Conservation (phyloP, 2,329 filamentous ascomycete genomes). For the Xylariaceae sp. region DNA sequence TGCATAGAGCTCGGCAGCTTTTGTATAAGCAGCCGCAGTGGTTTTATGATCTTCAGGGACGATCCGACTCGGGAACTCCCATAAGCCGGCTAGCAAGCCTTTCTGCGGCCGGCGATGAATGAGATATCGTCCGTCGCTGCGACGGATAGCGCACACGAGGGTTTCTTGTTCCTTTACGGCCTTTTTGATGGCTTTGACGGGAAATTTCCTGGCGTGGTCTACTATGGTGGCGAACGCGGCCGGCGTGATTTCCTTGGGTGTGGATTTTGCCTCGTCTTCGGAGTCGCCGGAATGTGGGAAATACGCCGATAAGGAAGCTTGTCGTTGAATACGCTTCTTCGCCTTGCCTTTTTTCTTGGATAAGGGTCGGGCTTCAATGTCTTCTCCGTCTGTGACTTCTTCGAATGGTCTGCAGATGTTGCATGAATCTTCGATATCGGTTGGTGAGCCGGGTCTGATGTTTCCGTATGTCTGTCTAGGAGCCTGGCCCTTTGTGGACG, state of each 20-base stretch:
- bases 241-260: slow-evolving; percentile 15
- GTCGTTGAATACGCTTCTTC: slow-evolving; percentile 15
- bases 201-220: slow-evolving; percentile 46
- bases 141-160: slow-evolving; percentile 47
- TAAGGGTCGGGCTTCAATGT: slow-evolving; percentile 13
- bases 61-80: slow-evolving; percentile 49
- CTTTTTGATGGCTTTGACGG: slow-evolving; percentile 47
- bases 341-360: slow-evolving; percentile 12
- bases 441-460: neutral
- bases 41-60: slow-evolving; percentile 29
- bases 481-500: slow-evolving; percentile 19
- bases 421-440: slow-evolving; percentile 49
- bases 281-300: slow-evolving; percentile 19
- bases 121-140: slow-evolving; percentile 39
- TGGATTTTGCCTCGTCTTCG: slow-evolving; percentile 5
- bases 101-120: slow-evolving; percentile 48
- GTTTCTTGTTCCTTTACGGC: slow-evolving; percentile 47
- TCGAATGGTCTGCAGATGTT: slow-evolving; percentile 44
- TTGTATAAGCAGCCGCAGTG: slow-evolving; percentile 31
- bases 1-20: slow-evolving; percentile 35
- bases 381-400: slow-evolving; percentile 26
- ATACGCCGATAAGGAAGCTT: slow-evolving; percentile 28
- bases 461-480: slow-evolving; percentile 4
- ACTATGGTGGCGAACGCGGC: slow-evolving; percentile 34
- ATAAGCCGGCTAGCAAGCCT: slow-evolving; percentile 49